A percentile compares a stretch with the other conserved stretches of the same genome.
phyloP scores from a whole-genome alignment of 495 filamentous ascomycete species.

The Penicillium egyptiacum region DNA sequence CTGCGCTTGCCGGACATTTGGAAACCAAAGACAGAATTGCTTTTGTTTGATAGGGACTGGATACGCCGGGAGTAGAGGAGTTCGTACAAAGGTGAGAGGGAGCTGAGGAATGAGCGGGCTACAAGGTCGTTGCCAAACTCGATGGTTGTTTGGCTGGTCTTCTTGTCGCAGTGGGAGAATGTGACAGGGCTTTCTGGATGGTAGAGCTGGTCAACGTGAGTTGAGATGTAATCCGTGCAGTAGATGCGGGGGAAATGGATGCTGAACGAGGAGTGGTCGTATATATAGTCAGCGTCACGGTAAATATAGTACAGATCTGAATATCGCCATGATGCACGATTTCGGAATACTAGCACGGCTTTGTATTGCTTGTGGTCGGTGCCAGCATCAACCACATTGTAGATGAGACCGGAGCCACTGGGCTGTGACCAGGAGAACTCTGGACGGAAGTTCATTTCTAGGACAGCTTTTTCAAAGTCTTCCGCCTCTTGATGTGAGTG shows the following conservation, averaged over 20 bases:
- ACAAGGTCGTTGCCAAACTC: conserved; percentile 30
- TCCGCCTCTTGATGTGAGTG: conserved; percentile 27
- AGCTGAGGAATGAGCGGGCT: conserved; percentile 33
- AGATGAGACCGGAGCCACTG: conserved; percentile 31
- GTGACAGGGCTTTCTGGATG: conserved; percentile 25
- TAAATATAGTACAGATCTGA: conserved; percentile 37
- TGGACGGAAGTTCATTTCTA: conserved; percentile 26
- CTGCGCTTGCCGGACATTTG: conserved; percentile 35
- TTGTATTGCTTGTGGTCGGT: conserved; percentile 41
- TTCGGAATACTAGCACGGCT: conserved; percentile 29
- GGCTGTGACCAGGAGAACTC: conserved; percentile 30
- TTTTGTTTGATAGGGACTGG: conserved; percentile 34
- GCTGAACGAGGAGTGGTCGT: conserved; percentile 26
- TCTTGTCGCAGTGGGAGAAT: conserved; percentile 43
- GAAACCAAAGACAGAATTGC: conserved; percentile 22
- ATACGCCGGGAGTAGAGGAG: conserved; percentile 37
- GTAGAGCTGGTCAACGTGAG: conserved; percentile 39
- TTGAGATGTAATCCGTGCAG: conserved; percentile 42
- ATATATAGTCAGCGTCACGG: conserved; percentile 36
- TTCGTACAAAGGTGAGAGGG: conserved; percentile 33
- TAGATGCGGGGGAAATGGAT: conserved; percentile 34
- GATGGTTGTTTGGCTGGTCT: conserved; percentile 19
- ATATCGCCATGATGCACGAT: conserved; percentile 32
- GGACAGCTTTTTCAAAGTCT: conserved; percentile 34
- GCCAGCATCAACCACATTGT: conserved; percentile 36